These are phyloP conservation scores for Hemileccinum impolitum DNA, from an alignment of 768 basidiomycete genomes.

Conservation along the genomic window DNA sequence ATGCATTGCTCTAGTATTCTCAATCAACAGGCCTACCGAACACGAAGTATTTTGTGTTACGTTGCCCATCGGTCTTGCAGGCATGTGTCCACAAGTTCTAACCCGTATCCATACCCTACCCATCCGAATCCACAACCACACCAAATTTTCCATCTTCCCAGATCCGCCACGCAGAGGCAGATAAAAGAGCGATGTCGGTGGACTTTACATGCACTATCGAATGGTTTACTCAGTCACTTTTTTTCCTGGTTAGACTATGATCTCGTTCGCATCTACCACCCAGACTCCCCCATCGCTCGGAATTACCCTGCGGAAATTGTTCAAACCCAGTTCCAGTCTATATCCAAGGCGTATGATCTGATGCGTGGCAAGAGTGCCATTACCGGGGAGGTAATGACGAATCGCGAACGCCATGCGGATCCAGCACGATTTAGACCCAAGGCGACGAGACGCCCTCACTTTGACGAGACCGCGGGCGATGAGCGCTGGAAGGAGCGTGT, in stretches of 20 bases:
- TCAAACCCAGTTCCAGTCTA: constrained; percentile 66
- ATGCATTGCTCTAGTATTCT: constrained; percentile 9
- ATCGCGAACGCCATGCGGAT: constrained; percentile 26
- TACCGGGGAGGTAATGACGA: constrained; percentile 14
- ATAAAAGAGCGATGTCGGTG: constrained; percentile 57
- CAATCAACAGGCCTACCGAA: constrained; percentile 1
- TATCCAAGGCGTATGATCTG: constrained; percentile 63
- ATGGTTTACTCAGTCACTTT: constrained; percentile 1
- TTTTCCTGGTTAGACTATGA: constrained; percentile 56
- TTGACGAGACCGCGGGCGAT: constrained; percentile 43
- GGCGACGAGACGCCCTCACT: constrained; percentile 40
- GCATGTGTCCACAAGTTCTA: constrained; percentile 19
- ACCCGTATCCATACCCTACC: constrained; percentile 50
- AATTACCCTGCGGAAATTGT: constrained; percentile 44
- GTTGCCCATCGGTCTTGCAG: constrained; percentile 10
- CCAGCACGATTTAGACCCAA: constrained; percentile 41
- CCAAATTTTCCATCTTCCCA: constrained; percentile 61
- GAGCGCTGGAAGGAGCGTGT: constrained; percentile 67
- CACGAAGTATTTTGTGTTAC: constrained; percentile 5
- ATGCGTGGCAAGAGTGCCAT: constrained; percentile 47
- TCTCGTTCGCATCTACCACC: constrained; percentile 77
- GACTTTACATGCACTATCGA: neutral
- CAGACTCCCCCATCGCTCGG: constrained; percentile 54
- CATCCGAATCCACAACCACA: constrained; percentile 53
- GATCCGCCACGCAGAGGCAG: constrained; percentile 46